A percentile compares a stretch with the other conserved stretches of the same genome.
These are phyloP conservation scores for Mortierella sp. DNA, from an alignment of 371 early-diverging fungal genomes.

Conservation along the genomic window DNA sequence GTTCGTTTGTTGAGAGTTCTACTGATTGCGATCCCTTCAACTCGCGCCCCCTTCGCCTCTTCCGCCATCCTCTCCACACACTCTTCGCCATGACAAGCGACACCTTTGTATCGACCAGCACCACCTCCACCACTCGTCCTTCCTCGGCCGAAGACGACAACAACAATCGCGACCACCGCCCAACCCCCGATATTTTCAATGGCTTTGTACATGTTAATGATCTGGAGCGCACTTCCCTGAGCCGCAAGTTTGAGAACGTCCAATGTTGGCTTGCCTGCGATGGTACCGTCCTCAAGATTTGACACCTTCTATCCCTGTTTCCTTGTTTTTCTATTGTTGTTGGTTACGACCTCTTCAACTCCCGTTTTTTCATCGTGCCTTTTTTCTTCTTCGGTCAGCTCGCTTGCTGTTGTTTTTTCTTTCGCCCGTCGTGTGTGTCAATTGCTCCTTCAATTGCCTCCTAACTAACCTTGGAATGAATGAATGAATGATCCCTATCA, in stretches of 20 bases:
- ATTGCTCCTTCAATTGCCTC: slow-evolving; percentile 2
- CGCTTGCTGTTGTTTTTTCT: not conserved
- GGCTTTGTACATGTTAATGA: slow-evolving; percentile 33
- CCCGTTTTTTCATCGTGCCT: not conserved
- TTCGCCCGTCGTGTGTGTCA: not conserved
- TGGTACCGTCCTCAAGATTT: slow-evolving; percentile 25
- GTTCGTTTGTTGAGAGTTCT: not conserved
- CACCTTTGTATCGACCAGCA: slow-evolving; percentile 11
- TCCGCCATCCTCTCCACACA: not conserved
- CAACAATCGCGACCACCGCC: not conserved
- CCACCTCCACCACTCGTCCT: not conserved
- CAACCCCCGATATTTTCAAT: slow-evolving; percentile 8
- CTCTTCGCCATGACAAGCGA: slow-evolving; percentile 32
- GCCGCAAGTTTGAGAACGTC: slow-evolving; percentile 29
- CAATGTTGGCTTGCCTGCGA: slow-evolving; percentile 43
- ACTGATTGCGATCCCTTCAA: slow-evolving; percentile 10
- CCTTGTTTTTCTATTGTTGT: not conserved
- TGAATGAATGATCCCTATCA: not conserved
- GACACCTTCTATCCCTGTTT: not conserved
- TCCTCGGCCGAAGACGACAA: not conserved
- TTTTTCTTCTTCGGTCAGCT: not conserved
- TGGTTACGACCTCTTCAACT: not conserved
- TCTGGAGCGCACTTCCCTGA: slow-evolving; percentile 40
- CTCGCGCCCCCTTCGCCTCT: not conserved
- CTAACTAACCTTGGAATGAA: slow-evolving; percentile 9